Evolutionary conservation across 768 basidiomycete species (phyloP).

Genomic region (Hericium rajendrae): DNA sequence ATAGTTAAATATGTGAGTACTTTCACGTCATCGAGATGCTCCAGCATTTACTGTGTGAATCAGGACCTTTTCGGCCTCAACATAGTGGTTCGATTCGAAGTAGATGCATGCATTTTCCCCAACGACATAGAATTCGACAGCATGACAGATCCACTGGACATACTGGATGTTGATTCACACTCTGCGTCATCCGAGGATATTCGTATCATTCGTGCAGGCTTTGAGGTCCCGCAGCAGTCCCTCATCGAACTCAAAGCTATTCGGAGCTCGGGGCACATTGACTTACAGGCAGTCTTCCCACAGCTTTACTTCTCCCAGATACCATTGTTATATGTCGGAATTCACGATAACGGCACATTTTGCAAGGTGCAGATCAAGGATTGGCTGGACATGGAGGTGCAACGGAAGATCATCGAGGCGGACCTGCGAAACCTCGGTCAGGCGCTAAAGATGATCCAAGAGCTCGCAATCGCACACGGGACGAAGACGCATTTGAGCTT

Average conservation of each 20-base stretch:
- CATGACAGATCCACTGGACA: background rate
- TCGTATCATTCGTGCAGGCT: slow-evolving; percentile 2
- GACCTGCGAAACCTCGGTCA: slow-evolving; percentile 14
- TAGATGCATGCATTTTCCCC: slow-evolving; percentile 26
- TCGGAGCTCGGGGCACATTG: slow-evolving; percentile 24
- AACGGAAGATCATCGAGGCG: slow-evolving; percentile 12
- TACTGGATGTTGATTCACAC: background rate
- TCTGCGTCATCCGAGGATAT: slow-evolving; percentile 31
- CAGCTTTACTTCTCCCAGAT: slow-evolving; percentile 33
- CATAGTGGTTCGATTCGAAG: slow-evolving; percentile 50
- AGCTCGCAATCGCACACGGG: background rate
- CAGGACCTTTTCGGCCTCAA: slow-evolving; percentile 51
- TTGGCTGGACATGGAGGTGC: background rate
- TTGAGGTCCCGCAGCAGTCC: slow-evolving; percentile 6
- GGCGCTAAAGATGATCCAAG: background rate
- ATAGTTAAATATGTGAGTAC: background rate
- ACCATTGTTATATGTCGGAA: background rate
- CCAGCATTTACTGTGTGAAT: background rate
- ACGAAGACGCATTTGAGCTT: background rate
- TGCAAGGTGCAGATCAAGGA: background rate
- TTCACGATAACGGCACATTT: background rate
- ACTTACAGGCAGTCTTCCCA: slow-evolving; percentile 51
- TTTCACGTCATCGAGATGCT: too few species aligned
- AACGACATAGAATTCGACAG: background rate
- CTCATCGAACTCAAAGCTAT: slow-evolving; percentile 28